Evolutionary conservation across 2,329 filamentous ascomycete species (phyloP), one percentile per base, ranked within the genome.

Genomic region (Cryphonectria parasitica): DNA sequence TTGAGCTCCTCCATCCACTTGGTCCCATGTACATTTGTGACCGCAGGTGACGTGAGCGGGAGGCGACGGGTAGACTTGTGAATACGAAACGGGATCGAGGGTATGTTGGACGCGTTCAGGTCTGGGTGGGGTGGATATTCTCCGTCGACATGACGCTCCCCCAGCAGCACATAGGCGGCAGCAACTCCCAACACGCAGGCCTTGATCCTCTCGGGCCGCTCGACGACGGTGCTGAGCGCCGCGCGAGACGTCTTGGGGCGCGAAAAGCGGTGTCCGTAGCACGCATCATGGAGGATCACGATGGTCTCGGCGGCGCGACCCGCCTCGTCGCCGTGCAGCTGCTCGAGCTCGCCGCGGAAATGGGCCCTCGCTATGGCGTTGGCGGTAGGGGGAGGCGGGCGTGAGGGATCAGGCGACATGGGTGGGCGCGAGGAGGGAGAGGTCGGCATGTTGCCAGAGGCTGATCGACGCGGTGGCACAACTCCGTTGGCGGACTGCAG

Each of bases 1-100:
- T 90, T 92, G 64, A 99, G 82, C 78, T 98, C 95, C 67, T 92
- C 89, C 95, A 98, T 98, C 95, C 95, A 98, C 74, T 92, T 92
- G 2, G 84, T 86, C 0, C 95, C 95, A 81, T 99, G 96, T 0
- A 99, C 94, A 78, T 95, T 94, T 8, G 93, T 95, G 8, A 98
- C 95, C 0, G 90, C 90, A 2, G 89, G 86, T 2, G 94, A 93
- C 25, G 87, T 88, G 43, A 99, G 84, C 7, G 92, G 83, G 67
- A 98, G 80, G 8, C 84, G 86, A 13, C 96, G 88, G 10, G 86
- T 86, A 0, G 95, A 96, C 81, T 95, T 97, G 72, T 89, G 88
- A 75, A 99, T 97, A 73, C 89, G 89, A 79, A 98, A 98, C 0
- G 94, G 94, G 28, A 91, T 87, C 66, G 83, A 85, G 60, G 88